Evolutionary conservation across 1,139 yeast species (phyloP), one percentile per base, ranked within the genome.

Genomic region (Sugiyamaella japonica): DNA sequence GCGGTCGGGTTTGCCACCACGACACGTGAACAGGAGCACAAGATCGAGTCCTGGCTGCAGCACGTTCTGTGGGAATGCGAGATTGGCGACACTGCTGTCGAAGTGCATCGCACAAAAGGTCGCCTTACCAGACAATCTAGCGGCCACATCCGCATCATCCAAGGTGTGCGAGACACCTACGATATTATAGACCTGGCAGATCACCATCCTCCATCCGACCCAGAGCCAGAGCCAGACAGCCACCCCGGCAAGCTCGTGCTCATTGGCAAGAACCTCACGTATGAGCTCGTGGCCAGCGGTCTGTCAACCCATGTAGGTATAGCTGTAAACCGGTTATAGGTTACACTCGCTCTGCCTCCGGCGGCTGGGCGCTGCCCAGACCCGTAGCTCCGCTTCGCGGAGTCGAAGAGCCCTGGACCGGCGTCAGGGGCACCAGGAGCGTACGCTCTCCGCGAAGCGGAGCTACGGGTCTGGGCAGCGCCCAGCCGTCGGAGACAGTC

Each of bases 131-230:
- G 61, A 9, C 8, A 9, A 15, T 49, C 56, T 1, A 67, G 67
- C 2, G 54, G 56, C 1, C 57, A 57, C 1, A 63, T 68, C 23
- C 64, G 63, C 45, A 90, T 93, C 1, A 73, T 93, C n/a, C 99
- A 93, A 68, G 98, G 96, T 4, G 99, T 93, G 0, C 76, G 98
- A 58, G 95, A 89, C 57, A 89, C 96, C 0, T 93, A 89, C 69
- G 99, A 93, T 59, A 76, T 89, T 1, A 78, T 86, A 5, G 82
- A 80, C 13, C 81, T 80, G 0, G 73, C 71, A 1, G 53, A 70
- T 7, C 23, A 70, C n/a, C 23, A 23, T 20, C 15, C 41, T 20
- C 42, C 3, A 20, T 34, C 2, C 13, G 31, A 52, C 29, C 57
- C 56, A 36, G 57, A 52, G 34, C 57, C 56, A 36, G 57, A 56